These are phyloP conservation scores for Sclerotinia spermophila DNA, from an alignment of 2,329 filamentous ascomycete genomes.

Conservation along the genomic window DNA sequence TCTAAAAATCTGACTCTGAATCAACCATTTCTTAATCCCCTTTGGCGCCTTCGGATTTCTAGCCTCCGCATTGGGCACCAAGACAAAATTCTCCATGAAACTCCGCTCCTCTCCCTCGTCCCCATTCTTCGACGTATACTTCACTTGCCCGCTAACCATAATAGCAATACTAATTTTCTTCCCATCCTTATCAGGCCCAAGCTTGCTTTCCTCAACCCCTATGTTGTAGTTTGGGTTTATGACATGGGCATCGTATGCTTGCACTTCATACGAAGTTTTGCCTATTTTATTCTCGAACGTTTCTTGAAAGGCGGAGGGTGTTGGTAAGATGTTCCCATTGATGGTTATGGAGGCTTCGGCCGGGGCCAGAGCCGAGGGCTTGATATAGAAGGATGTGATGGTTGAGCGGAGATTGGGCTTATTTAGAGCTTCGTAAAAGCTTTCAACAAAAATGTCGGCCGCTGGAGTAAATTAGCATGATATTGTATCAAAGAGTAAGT, in stretches of 20 bases:
- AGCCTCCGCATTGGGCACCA: conserved; percentile 71
- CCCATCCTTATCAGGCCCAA: conserved; percentile 45
- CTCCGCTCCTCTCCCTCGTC: conserved; percentile 60
- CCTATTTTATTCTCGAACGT: conserved; percentile 64
- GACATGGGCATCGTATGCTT: conserved; percentile 73
- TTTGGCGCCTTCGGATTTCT: conserved; percentile 51
- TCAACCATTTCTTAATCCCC: conserved; percentile 57
- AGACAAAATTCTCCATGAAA: conserved; percentile 77
- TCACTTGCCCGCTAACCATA: conserved; percentile 69
- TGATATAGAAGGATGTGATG: conserved; percentile 69
- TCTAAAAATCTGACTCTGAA: conserved; percentile 71
- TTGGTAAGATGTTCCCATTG: conserved; percentile 67
- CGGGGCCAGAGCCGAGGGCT: conserved; percentile 51
- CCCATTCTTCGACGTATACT: conserved; percentile 52
- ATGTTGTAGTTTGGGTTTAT: conserved; percentile 64
- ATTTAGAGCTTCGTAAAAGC: conserved; percentile 74
- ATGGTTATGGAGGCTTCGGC: conserved; percentile 67
- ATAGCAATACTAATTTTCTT: conserved; percentile 68
- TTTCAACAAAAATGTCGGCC: conserved; percentile 66
- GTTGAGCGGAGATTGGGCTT: conserved; percentile 45
- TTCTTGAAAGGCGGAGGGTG: conserved; percentile 61
- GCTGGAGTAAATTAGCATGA: conserved; percentile 44
- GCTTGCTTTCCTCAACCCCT: conserved; percentile 49
- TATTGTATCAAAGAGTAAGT: background rate
- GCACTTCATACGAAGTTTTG: conserved; percentile 64